These are phyloP conservation scores for Glycine soja DNA, from an alignment of 306 rosid species.

Conservation along the genomic window DNA sequence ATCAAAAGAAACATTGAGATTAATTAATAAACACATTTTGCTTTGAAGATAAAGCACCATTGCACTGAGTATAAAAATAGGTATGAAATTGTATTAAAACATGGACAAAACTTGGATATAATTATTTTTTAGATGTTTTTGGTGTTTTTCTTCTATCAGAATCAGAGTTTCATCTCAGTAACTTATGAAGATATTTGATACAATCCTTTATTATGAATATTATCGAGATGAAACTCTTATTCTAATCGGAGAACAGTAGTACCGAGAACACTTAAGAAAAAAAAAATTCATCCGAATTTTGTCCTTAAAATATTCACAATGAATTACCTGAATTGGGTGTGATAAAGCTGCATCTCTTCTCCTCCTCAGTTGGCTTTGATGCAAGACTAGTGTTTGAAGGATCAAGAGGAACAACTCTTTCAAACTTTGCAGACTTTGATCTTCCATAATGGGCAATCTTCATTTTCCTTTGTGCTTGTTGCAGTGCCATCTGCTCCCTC, in stretches of 20 bases:
- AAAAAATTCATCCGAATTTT: background rate
- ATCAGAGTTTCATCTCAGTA: background rate
- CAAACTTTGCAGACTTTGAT: conserved; percentile 91
- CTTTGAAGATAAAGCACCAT: background rate
- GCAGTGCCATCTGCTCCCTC: conserved; percentile 90
- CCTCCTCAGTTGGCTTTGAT: conserved; percentile 61
- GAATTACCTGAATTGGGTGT: conserved; percentile 84
- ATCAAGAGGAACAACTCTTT: conserved; percentile 64
- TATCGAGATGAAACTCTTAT: background rate
- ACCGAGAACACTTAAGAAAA: background rate
- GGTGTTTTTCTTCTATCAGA: no score
- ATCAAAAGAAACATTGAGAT: conserved; percentile 42
- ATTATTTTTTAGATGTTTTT: no score
- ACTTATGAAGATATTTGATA: background rate
- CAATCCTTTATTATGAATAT: background rate
- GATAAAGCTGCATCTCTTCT: conserved; percentile 91
- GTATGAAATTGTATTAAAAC: background rate
- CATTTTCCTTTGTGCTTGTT: conserved; percentile 91
- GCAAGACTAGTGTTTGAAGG: conserved; percentile 40
- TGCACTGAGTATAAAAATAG: background rate
- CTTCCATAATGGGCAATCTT: conserved; percentile 96
- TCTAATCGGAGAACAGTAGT: background rate
- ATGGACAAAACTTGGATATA: background rate
- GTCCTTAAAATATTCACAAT: background rate
- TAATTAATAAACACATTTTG: conserved; percentile 21